These are phyloP conservation scores for Peterozyma xylosa DNA, from an alignment of 805 yeast genomes.

Conservation along the genomic window DNA sequence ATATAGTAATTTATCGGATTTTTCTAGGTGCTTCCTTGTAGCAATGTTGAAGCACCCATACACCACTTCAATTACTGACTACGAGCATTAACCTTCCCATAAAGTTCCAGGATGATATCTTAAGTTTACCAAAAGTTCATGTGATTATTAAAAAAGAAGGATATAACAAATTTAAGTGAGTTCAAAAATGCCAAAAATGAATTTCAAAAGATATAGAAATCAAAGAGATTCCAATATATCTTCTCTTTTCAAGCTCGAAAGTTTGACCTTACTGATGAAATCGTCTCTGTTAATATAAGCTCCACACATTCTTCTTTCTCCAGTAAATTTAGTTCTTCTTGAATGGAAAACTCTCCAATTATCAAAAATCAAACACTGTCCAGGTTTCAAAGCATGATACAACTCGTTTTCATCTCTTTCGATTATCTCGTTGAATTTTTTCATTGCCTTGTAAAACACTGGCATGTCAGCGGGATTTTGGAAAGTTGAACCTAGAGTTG, in stretches of 20 bases:
- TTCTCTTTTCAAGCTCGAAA: slow-evolving; percentile 40
- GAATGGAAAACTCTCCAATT: slow-evolving; percentile 71
- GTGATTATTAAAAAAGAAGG: no score
- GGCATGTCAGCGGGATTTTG: slow-evolving; percentile 34
- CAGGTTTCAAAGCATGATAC: slow-evolving; percentile 51
- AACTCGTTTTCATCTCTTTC: slow-evolving; percentile 41
- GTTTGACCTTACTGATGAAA: slow-evolving; percentile 38
- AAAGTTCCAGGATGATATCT: no score
- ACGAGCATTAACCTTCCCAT: no score
- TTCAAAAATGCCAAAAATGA: no score
- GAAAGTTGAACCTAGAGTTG: slow-evolving; percentile 47
- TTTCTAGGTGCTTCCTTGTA: no score
- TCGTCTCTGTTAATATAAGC: slow-evolving; percentile 67
- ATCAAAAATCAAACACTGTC: slow-evolving; percentile 60
- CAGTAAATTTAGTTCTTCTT: slow-evolving; percentile 58
- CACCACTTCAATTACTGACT: no score
- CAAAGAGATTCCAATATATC: slow-evolving; percentile 29
- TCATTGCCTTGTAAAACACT: slow-evolving; percentile 48
- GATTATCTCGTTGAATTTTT: slow-evolving; percentile 48
- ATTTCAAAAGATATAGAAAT: not conserved
- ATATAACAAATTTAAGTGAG: no score
- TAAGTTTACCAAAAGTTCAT: no score
- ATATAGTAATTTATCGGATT: no score
- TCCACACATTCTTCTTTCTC: slow-evolving; percentile 65
- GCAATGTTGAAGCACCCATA: no score